Conservation (phyloP, 176 grass and related monocot genomes). For the Cocos nucifera region DNA sequence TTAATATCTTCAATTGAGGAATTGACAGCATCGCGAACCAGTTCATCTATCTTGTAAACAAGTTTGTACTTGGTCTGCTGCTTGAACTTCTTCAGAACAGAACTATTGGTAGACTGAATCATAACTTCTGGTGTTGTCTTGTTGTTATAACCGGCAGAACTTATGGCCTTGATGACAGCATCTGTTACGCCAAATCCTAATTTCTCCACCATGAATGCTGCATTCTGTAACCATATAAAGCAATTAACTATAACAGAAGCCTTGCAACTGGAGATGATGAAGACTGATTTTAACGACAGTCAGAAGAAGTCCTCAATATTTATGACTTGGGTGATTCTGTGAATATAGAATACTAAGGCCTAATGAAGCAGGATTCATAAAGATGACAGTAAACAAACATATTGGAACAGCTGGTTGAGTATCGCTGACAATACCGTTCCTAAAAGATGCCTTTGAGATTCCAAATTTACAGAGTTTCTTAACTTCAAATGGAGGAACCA, state of each 20-base stretch:
- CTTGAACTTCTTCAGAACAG: constrained; percentile 66
- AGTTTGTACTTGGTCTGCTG: constrained; percentile 65
- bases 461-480: no score
- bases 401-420: no score
- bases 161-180: constrained; percentile 39
- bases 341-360: no score
- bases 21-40: constrained; percentile 34
- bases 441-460: no score
- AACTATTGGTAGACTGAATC: constrained; percentile 76
- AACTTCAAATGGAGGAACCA: no score
- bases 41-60: constrained; percentile 59
- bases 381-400: no score
- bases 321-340: no score
- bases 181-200: constrained; percentile 55
- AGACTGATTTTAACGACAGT: not conserved
- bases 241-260: no score
- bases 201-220: constrained; percentile 49
- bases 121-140: constrained; percentile 46
- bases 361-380: no score
- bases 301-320: no score
- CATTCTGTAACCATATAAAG: constrained; percentile 47
- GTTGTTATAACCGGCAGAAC: constrained; percentile 42
- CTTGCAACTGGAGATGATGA: no score
- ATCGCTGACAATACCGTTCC: no score
- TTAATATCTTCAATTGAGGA: constrained; percentile 57